phyloP scores from a whole-genome alignment of 1,284 basidiomycete species.

The Ustilago cynodontis region DNA sequence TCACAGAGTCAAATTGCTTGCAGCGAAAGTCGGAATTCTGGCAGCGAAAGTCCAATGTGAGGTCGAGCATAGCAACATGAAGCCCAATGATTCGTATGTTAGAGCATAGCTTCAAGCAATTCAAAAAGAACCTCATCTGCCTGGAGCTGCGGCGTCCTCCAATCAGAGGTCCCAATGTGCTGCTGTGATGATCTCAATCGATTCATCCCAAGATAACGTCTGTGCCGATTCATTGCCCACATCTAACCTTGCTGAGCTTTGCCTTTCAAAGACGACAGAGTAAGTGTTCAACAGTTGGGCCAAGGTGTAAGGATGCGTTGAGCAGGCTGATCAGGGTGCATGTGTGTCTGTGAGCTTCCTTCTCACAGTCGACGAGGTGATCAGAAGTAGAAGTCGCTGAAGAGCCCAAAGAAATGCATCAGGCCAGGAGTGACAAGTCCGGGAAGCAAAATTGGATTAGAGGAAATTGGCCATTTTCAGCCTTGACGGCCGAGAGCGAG shows the following conservation, averaged over 20 bases:
- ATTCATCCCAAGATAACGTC: background rate
- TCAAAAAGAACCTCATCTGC: background rate
- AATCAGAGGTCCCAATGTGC: background rate
- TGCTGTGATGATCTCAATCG: background rate
- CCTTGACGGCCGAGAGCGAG: slow-evolving; percentile 26
- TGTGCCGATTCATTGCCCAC: too few relatives aligned
- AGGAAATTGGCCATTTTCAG: background rate
- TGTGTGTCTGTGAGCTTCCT: slow-evolving; percentile 17
- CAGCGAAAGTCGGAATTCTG: background rate
- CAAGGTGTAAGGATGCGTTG: background rate
- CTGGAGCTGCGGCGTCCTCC: slow-evolving; percentile 37
- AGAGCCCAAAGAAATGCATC: background rate
- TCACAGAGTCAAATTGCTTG: background rate
- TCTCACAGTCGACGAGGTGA: background rate
- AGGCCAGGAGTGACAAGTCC: slow-evolving; percentile 14
- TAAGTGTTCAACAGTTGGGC: too few relatives aligned
- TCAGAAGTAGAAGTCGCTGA: background rate
- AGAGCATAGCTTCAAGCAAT: background rate
- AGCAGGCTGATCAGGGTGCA: background rate
- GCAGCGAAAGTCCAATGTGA: background rate
- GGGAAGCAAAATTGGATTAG: background rate
- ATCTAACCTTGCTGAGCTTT: too few relatives aligned
- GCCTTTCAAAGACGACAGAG: too few relatives aligned
- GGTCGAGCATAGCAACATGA: background rate
- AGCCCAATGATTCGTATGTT: background rate